A percentile compares a stretch with the other conserved stretches of the same genome.
Evolutionary conservation across 2,329 filamentous ascomycete genomes (phyloP).

Genomic region (Fusarium sororula): DNA sequence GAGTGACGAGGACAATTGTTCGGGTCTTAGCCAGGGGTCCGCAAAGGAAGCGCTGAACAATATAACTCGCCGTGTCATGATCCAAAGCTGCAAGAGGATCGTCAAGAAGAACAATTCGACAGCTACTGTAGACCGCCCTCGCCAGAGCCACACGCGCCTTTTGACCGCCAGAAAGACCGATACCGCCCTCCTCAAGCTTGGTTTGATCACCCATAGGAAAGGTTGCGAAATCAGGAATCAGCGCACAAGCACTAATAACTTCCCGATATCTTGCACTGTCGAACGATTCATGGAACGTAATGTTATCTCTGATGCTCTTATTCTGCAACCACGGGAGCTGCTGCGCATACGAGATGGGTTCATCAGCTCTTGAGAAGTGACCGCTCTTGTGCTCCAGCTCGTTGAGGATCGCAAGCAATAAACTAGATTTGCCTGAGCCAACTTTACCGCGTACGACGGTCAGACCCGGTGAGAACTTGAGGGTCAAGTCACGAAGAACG

Average conservation of each 20-base stretch:
- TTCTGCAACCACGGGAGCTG: constrained; percentile 73
- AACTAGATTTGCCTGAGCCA: constrained; percentile 68
- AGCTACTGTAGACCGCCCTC: constrained; percentile 67
- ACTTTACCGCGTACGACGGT: constrained; percentile 68
- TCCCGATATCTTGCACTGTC: constrained; percentile 65
- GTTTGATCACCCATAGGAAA: constrained; percentile 67
- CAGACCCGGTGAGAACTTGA: constrained; percentile 60
- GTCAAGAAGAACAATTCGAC: constrained; percentile 67
- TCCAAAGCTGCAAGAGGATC: constrained; percentile 72
- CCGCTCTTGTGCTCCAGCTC: constrained; percentile 73
- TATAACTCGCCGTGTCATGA: constrained; percentile 68
- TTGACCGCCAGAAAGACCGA: constrained; percentile 71
- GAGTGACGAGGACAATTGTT: constrained; percentile 82
- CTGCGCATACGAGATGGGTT: constrained; percentile 64
- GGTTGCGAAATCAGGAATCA: constrained; percentile 64
- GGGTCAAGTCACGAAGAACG: constrained; percentile 57
- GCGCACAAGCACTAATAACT: constrained; percentile 69
- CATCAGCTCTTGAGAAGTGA: constrained; percentile 55
- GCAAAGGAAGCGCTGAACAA: constrained; percentile 68
- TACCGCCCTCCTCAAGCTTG: constrained; percentile 69
- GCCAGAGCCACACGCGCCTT: constrained; percentile 71
- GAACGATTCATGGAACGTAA: constrained; percentile 67
- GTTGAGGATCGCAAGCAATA: constrained; percentile 67
- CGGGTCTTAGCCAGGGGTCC: constrained; percentile 68
- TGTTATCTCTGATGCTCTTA: constrained; percentile 72